These are phyloP conservation scores for Punctularia strigosozonata DNA, from an alignment of 768 basidiomycete species.

Conservation along the genomic window DNA sequence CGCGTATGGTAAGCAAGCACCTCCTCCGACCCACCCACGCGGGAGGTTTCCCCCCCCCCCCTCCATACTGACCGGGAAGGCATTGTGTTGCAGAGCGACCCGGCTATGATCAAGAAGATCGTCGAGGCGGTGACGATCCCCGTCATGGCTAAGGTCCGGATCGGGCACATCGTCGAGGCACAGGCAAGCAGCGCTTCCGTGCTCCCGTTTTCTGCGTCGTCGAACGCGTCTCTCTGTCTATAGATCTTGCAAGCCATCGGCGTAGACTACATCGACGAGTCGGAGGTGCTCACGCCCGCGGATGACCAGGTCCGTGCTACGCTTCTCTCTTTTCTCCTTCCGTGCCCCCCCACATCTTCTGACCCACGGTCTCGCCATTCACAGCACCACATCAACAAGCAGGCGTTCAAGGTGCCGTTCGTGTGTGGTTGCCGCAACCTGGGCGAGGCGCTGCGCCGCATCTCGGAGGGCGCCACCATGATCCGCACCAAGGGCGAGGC, in stretches of 20 bases:
- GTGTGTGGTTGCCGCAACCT: slow-evolving; percentile 94
- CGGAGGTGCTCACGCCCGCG: slow-evolving; percentile 89
- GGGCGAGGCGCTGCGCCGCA: slow-evolving; percentile 91
- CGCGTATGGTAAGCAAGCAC: slow-evolving; percentile 68
- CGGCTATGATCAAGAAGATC: slow-evolving; percentile 93
- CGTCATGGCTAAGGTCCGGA: slow-evolving; percentile 93
- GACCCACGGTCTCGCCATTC: too few species aligned
- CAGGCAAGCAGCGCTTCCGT: slow-evolving; percentile 37
- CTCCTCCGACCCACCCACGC: slow-evolving; percentile 3
- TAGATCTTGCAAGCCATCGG: slow-evolving; percentile 91
- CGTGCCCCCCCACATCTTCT: too few species aligned
- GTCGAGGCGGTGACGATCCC: slow-evolving; percentile 92
- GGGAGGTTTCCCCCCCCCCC: background rate
- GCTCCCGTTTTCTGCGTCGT: background rate
- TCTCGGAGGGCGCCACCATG: slow-evolving; percentile 96
- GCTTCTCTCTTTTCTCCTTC: too few species aligned
- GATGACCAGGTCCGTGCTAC: too few species aligned
- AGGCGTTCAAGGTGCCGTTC: slow-evolving; percentile 88
- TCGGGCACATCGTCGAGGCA: slow-evolving; percentile 96
- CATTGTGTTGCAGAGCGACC: slow-evolving; percentile 59
- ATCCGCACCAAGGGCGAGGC: slow-evolving; percentile 96
- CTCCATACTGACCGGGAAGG: background rate
- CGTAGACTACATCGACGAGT: slow-evolving; percentile 95
- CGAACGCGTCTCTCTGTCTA: background rate
- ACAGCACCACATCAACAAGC: slow-evolving; percentile 96